Evolutionary conservation across 495 filamentous ascomycete genomes (phyloP).

Genomic region (Collariella sp.): DNA sequence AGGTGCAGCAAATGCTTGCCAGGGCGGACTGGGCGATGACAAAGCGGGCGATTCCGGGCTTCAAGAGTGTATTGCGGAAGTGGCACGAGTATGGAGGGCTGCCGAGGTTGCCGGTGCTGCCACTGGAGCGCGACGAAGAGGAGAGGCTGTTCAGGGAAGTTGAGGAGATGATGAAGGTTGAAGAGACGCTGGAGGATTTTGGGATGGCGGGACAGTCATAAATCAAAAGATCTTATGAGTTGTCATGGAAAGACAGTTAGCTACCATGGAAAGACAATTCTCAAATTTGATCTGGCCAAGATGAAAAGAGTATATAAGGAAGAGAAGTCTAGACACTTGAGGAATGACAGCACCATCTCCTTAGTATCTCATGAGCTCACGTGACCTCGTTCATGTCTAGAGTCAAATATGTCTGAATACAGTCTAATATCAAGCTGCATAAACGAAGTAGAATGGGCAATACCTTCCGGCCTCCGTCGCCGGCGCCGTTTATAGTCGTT

Average conservation of each 20-base stretch:
- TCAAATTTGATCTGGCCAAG: no score
- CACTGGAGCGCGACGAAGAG: neutral
- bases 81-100: neutral
- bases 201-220: neutral
- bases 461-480: neutral
- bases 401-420: no score
- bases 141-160: neutral
- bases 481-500: conserved; percentile 1
- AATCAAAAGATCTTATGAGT: no score
- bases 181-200: neutral
- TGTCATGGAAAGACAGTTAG: no score
- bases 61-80: neutral
- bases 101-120: neutral
- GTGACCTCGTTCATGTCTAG: no score
- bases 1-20: neutral
- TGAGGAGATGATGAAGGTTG: neutral
- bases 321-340: no score
- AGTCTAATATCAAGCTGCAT: no score
- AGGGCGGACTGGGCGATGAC: conserved; percentile 1
- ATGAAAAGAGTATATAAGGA: no score
- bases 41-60: neutral
- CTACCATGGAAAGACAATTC: no score
- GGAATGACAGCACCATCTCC: no score
- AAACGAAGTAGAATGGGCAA: neutral
- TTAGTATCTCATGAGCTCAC: no score